Percentiles rank a stretch among this genome's conserved stretches.
Evolutionary conservation across 2,329 filamentous ascomycete genomes (phyloP).

Genomic region (Trichoderma sp.): DNA sequence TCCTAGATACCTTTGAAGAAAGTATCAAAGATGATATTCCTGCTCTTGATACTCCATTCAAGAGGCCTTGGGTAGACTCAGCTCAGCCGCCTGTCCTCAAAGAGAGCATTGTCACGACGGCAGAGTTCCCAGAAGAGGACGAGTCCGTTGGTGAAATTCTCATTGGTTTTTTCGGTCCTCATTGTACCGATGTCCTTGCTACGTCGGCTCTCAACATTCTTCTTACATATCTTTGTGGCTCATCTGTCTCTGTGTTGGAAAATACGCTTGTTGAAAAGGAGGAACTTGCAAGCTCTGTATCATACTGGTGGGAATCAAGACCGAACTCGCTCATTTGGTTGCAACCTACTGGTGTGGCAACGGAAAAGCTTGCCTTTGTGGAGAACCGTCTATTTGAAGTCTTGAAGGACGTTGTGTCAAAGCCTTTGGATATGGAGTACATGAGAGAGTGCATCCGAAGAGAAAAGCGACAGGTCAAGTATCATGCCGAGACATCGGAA

Average conservation of each 20-base stretch:
- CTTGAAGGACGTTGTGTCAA: conserved; percentile 73
- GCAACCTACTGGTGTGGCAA: conserved; percentile 80
- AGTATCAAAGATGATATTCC: conserved; percentile 83
- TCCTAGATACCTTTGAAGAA: conserved; percentile 84
- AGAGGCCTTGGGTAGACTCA: conserved; percentile 88
- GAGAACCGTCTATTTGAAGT: conserved; percentile 84
- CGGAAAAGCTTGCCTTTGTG: conserved; percentile 77
- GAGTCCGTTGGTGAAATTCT: conserved; percentile 88
- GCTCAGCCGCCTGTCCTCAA: conserved; percentile 69
- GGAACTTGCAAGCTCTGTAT: conserved; percentile 82
- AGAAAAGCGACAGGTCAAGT: conserved; percentile 78
- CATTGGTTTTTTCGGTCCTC: conserved; percentile 82
- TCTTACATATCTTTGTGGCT: conserved; percentile 84
- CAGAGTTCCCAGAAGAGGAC: conserved; percentile 95
- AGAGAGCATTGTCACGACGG: conserved; percentile 69
- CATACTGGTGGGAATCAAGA: conserved; percentile 73
- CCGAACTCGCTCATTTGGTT: conserved; percentile 84
- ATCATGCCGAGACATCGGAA: conserved; percentile 76
- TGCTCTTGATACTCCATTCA: conserved; percentile 69
- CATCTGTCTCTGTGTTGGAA: conserved; percentile 87
- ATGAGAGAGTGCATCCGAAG: conserved; percentile 82
- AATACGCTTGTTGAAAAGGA: conserved; percentile 92
- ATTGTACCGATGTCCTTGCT: conserved; percentile 66
- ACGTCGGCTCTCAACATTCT: conserved; percentile 75
- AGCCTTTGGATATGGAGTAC: conserved; percentile 85